Evolutionary conservation across 2,329 filamentous ascomycete species (phyloP).

Genomic region (Fusarium sterilihyphosum): DNA sequence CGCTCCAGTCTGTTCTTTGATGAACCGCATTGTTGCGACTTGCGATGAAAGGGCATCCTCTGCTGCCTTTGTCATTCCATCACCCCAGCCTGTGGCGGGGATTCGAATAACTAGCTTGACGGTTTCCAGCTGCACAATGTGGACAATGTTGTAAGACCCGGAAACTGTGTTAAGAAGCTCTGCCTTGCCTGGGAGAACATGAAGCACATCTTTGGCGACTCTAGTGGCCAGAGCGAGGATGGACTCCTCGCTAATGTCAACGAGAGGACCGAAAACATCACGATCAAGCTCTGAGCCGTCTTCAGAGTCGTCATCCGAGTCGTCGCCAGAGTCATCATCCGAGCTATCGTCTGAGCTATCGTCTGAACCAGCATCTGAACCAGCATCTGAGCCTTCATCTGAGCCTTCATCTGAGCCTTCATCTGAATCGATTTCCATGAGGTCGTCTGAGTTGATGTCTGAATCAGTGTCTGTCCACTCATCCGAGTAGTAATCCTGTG

Average conservation of each 20-base stretch:
- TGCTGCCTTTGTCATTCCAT: slow-evolving; percentile 18
- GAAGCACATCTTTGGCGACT: not conserved
- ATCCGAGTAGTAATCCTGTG: not conserved
- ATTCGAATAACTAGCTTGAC: slow-evolving; percentile 18
- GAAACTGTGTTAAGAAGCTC: not conserved
- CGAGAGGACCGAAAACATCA: not conserved
- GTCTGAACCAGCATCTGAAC: not conserved
- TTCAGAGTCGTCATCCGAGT: not conserved
- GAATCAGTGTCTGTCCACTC: not conserved
- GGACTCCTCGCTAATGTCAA: not conserved
- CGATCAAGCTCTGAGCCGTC: not conserved
- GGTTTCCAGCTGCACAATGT: not conserved
- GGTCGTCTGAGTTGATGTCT: not conserved
- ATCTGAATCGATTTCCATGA: not conserved
- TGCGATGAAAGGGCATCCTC: slow-evolving; percentile 18
- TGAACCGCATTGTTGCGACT: slow-evolving; percentile 8
- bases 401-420: not conserved
- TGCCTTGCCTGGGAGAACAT: not conserved
- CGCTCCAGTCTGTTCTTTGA: not conserved
- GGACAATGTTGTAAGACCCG: slow-evolving; percentile 4
- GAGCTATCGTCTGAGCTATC: not conserved
- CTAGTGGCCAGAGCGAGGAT: not conserved
- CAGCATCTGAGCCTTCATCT: not conserved
- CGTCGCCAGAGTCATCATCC: not conserved
- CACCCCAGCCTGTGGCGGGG: slow-evolving; percentile 15